A percentile compares a stretch with the other conserved stretches of the same genome.
Evolutionary conservation across 805 yeast species (phyloP).

Genomic region (Lachancea thermotolerans): DNA sequence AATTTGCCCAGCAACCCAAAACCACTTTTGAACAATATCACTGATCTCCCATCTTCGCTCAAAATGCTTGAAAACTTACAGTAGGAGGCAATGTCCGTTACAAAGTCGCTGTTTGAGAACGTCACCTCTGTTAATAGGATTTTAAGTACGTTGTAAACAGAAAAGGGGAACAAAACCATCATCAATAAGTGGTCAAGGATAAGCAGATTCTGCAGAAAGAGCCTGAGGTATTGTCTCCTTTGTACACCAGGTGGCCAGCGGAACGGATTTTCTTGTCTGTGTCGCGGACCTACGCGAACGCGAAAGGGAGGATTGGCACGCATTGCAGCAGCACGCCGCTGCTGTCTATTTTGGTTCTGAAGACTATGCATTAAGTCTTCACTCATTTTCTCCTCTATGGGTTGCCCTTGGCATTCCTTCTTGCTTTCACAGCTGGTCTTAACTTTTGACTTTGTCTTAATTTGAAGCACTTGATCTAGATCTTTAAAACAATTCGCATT

Average conservation of each 20-base stretch:
- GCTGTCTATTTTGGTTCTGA: neutral
- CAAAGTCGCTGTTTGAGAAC: conserved; percentile 24
- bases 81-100: conserved; percentile 22
- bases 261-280: neutral
- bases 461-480: neutral
- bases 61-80: conserved; percentile 18
- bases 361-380: neutral
- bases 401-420: no score
- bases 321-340: neutral
- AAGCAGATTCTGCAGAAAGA: conserved; percentile 21
- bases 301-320: neutral
- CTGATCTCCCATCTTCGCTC: conserved; percentile 26
- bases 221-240: conserved; percentile 20
- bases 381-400: no score
- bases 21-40: conserved; percentile 12
- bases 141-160: conserved; percentile 26
- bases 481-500: no score
- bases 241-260: conserved; percentile 10
- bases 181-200: conserved; percentile 26
- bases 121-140: conserved; percentile 27
- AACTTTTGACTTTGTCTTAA: neutral
- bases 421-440: no score
- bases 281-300: neutral
- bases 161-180: conserved; percentile 27
- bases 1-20: conserved; percentile 26